A percentile compares a stretch with the other conserved stretches of the same genome.
Evolutionary conservation across 2,329 filamentous ascomycete genomes (phyloP).

Genomic region (Pseudocercospora eumusae): DNA sequence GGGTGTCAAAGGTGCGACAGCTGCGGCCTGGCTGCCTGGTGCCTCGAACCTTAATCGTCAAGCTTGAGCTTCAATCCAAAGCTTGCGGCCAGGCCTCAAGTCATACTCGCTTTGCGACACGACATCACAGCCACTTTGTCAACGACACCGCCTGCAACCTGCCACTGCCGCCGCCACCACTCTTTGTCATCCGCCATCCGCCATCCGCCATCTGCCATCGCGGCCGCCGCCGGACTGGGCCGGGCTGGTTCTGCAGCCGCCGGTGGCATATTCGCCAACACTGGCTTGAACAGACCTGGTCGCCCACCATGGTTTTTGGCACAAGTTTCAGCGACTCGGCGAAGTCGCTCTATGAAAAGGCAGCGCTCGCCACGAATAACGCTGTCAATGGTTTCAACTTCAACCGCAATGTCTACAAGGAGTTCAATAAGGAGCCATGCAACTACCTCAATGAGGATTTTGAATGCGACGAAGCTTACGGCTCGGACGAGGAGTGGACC

Average conservation of each 20-base stretch:
- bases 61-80: constrained; percentile 2
- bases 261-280: neutral
- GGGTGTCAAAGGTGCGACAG: neutral
- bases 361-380: neutral
- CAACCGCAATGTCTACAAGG: constrained; percentile 12
- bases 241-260: neutral
- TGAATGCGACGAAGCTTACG: constrained; percentile 14
- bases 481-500: constrained; percentile 15
- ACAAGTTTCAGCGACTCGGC: constrained; percentile 7
- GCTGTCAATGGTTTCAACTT: constrained; percentile 7
- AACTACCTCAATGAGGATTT: constrained; percentile 10
- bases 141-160: neutral
- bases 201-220: neutral
- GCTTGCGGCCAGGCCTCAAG: constrained; percentile 1
- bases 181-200: neutral
- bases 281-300: neutral
- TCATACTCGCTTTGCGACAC: neutral
- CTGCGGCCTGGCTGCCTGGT: neutral
- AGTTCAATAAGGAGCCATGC: constrained; percentile 10
- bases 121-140: neutral
- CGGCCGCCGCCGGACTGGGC: neutral
- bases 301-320: constrained; percentile 14
- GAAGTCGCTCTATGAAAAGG: constrained; percentile 8
- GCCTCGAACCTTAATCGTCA: constrained; percentile 3
- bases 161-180: neutral